phyloP scores from a whole-genome alignment of 2,329 filamentous ascomycete species.

The Arthrobotrys pseudoclavata region DNA sequence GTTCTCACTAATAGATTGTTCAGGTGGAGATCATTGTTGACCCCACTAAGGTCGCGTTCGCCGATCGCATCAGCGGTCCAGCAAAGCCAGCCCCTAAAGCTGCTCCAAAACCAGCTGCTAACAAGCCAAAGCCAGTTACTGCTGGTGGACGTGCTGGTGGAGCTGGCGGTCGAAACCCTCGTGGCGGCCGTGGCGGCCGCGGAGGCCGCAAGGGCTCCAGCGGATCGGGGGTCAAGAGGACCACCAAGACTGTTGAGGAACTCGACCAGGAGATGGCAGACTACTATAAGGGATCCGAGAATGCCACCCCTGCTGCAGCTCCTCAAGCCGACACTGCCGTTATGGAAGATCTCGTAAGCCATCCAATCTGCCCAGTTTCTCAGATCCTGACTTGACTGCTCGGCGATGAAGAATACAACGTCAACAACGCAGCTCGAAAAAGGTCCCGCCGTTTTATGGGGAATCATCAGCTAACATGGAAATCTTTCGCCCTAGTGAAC shows the following conservation, averaged over 20 bases:
- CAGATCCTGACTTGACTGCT: constrained; percentile 53
- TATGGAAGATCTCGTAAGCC: constrained; percentile 68
- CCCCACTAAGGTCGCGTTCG: constrained; percentile 61
- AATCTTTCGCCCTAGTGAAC: constrained; percentile 28
- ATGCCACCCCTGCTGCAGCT: constrained; percentile 69
- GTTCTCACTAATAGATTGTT: constrained; percentile 29
- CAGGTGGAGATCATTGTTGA: constrained; percentile 93
- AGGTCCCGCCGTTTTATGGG: constrained; percentile 48
- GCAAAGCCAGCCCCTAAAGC: constrained; percentile 64
- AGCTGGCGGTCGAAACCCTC: constrained; percentile 70
- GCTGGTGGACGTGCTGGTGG: constrained; percentile 64
- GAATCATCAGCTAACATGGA: constrained; percentile 47
- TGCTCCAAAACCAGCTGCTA: constrained; percentile 74
- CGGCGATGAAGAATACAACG: constrained; percentile 30
- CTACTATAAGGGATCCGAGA: constrained; percentile 78
- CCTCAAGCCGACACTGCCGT: constrained; percentile 69
- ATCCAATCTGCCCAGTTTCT: constrained; percentile 21
- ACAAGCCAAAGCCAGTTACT: constrained; percentile 74
- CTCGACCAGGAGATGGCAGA: constrained; percentile 98
- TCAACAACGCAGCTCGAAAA: constrained; percentile 32
- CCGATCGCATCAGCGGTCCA: constrained; percentile 45
- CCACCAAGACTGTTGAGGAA: constrained; percentile 91
- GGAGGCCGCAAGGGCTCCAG: constrained; percentile 71
- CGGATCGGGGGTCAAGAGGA: constrained; percentile 72
- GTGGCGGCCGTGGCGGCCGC: constrained; percentile 66